These are phyloP conservation scores for Knufia fluminis DNA, from an alignment of 2,329 filamentous ascomycete genomes.

Conservation along the genomic window DNA sequence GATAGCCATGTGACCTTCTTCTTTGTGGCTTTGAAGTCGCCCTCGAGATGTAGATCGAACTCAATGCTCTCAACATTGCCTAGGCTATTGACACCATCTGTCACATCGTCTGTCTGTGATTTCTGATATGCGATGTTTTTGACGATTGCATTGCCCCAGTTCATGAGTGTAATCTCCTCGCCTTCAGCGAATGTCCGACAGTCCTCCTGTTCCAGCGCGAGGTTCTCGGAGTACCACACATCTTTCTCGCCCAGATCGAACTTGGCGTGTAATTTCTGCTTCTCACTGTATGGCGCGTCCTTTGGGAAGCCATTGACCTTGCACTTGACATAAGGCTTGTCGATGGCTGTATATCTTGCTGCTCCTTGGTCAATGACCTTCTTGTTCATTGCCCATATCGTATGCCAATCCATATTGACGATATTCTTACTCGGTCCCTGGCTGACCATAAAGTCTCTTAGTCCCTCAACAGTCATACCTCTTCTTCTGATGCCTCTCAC, in stretches of 20 bases:
- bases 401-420: slow-evolving; percentile 41
- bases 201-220: slow-evolving; percentile 28
- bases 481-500: slow-evolving; percentile 42
- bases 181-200: slow-evolving; percentile 25
- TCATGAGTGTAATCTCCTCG: slow-evolving; percentile 30
- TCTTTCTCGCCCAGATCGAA: slow-evolving; percentile 28
- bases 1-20: slow-evolving; percentile 90
- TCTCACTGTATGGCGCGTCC: slow-evolving; percentile 31
- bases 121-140: slow-evolving; percentile 19
- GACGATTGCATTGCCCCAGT: slow-evolving; percentile 26
- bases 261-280: slow-evolving; percentile 28
- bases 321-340: slow-evolving; percentile 23
- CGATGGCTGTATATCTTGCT: slow-evolving; percentile 26
- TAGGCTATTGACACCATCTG: slow-evolving; percentile 18
- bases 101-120: slow-evolving; percentile 15
- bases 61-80: slow-evolving; percentile 56
- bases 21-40: slow-evolving; percentile 77
- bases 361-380: slow-evolving; percentile 65
- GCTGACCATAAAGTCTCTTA: slow-evolving; percentile 43
- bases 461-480: slow-evolving; percentile 40
- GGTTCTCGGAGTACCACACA: slow-evolving; percentile 25
- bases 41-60: slow-evolving; percentile 70
- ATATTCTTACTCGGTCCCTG: slow-evolving; percentile 42
- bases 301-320: slow-evolving; percentile 52
- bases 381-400: slow-evolving; percentile 56